Conservation (phyloP, 192 early-diverging fungal species). For the Umbelopsis sp. region DNA sequence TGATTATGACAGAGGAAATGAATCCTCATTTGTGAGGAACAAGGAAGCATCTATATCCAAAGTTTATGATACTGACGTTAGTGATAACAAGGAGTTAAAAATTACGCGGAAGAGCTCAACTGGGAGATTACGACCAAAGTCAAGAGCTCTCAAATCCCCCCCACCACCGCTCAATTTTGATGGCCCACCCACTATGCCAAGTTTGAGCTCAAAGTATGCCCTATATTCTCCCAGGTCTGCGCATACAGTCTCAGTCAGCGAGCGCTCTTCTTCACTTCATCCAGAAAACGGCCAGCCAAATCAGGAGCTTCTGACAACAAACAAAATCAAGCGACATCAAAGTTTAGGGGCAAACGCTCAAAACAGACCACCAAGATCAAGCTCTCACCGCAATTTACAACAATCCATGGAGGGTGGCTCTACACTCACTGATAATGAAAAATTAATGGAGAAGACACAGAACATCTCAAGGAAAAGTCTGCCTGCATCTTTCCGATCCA, state of each 20-base stretch:
- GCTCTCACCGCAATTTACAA: not conserved
- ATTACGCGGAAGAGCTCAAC: not conserved
- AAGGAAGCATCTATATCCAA: not conserved
- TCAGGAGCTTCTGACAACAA: not conserved
- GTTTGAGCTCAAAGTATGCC: not conserved
- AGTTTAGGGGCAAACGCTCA: not conserved
- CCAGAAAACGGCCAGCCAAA: not conserved
- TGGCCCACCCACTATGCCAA: constrained; percentile 2
- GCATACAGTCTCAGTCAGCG: not conserved
- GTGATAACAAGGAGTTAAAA: not conserved
- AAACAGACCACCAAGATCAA: not conserved
- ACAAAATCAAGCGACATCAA: not conserved
- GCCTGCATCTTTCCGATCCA: constrained; percentile 5
- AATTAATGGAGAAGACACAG: not conserved
- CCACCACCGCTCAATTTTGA: constrained; percentile 5
- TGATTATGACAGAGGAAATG: not conserved
- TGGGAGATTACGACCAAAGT: not conserved
- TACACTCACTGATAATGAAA: not conserved
- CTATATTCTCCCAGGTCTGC: not conserved
- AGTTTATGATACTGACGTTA: not conserved
- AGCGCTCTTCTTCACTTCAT: not conserved
- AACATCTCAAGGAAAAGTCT: not conserved
- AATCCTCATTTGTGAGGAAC: not conserved
- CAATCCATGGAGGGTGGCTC: not conserved
- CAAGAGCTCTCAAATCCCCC: not conserved